phyloP scores from a whole-genome alignment of 1,284 basidiomycete genomes.

The Ustilago nuda region DNA sequence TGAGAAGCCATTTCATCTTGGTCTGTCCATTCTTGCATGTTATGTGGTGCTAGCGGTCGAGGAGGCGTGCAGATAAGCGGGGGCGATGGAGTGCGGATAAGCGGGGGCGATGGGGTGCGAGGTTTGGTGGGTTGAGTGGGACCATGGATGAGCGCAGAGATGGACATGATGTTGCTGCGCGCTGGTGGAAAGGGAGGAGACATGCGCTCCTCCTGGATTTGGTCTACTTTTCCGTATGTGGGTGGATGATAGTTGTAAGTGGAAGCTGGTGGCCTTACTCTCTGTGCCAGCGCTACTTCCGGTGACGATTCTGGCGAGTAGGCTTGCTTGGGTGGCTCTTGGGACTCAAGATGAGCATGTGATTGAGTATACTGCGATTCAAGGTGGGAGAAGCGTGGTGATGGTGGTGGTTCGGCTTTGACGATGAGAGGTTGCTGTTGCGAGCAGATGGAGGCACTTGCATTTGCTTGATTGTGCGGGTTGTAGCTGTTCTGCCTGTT shows the following conservation, averaged over 20 bases:
- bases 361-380: background rate
- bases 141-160: constrained; percentile 46
- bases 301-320: constrained; percentile 49
- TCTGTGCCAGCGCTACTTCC: constrained; percentile 41
- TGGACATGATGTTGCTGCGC: constrained; percentile 51
- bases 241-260: constrained; percentile 2
- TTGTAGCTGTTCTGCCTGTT: background rate
- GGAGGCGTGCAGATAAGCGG: constrained; percentile 23
- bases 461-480: background rate
- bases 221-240: constrained; percentile 11
- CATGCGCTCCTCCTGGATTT: constrained; percentile 26
- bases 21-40: constrained; percentile 37
- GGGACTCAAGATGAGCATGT: background rate
- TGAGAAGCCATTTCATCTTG: constrained; percentile 44
- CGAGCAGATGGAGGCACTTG: background rate
- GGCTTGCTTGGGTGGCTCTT: background rate
- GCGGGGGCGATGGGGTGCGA: constrained; percentile 23
- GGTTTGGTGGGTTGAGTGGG: constrained; percentile 23
- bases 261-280: constrained; percentile 1
- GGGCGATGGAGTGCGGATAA: constrained; percentile 19
- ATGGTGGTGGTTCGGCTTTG: constrained; percentile 33
- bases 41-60: constrained; percentile 5
- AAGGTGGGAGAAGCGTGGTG: constrained; percentile 17
- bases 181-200: constrained; percentile 36
- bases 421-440: constrained; percentile 9